These are phyloP conservation scores for Russula dissimulans DNA, from an alignment of 768 basidiomycete genomes.

Conservation along the genomic window DNA sequence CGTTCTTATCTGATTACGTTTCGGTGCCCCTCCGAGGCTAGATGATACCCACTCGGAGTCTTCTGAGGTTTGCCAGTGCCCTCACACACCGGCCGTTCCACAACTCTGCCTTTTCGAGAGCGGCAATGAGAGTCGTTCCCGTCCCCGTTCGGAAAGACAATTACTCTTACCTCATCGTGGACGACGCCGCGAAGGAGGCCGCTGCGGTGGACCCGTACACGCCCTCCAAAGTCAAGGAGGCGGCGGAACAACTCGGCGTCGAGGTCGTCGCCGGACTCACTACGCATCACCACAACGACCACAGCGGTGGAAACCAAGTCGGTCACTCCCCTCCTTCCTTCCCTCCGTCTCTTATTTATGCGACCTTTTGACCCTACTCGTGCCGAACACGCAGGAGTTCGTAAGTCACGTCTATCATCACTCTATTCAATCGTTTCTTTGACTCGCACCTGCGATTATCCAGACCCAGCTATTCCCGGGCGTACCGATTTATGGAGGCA, in stretches of 20 bases:
- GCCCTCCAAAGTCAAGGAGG: conserved; percentile 53
- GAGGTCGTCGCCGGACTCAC: conserved; percentile 67
- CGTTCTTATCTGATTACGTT: too few species aligned
- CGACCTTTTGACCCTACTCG: too few species aligned
- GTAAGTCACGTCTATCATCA: conserved; percentile 24
- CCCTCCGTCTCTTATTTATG: too few species aligned
- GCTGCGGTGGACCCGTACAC: conserved; percentile 79
- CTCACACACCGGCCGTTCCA: not conserved
- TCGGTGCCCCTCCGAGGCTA: too few species aligned
- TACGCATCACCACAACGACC: conserved; percentile 90
- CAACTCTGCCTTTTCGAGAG: conserved; percentile 20
- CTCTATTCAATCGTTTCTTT: not conserved
- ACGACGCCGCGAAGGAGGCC: conserved; percentile 54
- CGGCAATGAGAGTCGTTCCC: conserved; percentile 63
- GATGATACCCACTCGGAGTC: too few species aligned
- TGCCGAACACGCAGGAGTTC: conserved; percentile 30
- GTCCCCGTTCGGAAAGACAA: conserved; percentile 77
- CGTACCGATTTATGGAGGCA: conserved; percentile 70
- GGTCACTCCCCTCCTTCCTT: conserved; percentile 13
- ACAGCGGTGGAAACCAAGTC: conserved; percentile 81
- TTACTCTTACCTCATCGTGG: conserved; percentile 77
- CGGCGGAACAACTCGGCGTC: conserved; percentile 54
- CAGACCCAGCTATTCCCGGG: conserved; percentile 39
- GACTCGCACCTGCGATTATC: too few species aligned
- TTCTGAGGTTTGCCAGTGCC: not conserved